phyloP scores from a whole-genome alignment of 2,329 filamentous ascomycete genomes.

The Nemania sp. region DNA sequence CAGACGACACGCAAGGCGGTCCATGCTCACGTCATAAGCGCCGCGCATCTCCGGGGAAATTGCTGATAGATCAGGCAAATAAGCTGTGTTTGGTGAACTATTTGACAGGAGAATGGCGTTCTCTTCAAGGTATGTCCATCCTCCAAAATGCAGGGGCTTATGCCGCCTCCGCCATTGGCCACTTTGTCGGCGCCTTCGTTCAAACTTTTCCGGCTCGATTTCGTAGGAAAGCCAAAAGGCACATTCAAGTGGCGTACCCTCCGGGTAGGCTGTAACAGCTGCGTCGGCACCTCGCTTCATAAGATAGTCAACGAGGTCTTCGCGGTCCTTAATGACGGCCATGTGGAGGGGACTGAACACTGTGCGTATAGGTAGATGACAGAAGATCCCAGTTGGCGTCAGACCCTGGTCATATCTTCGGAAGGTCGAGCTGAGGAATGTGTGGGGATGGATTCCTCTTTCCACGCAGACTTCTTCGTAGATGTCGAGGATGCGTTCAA shows the following conservation, averaged over 20 bases:
- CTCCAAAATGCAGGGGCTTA: too few relatives aligned
- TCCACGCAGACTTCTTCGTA: conserved; percentile 1
- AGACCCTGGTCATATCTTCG: too few relatives aligned
- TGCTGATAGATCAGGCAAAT: neutral
- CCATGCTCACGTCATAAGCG: neutral
- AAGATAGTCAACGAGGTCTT: neutral
- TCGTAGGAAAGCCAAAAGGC: too few relatives aligned
- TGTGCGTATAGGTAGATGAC: too few relatives aligned
- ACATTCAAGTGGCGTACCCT: too few relatives aligned
- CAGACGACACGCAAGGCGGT: neutral
- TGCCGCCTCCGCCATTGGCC: too few relatives aligned
- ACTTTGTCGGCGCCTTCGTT: too few relatives aligned
- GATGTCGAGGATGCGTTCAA: neutral
- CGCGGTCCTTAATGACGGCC: neutral
- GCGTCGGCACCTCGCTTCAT: conserved; percentile 3
- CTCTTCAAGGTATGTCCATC: neutral
- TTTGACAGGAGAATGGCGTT: neutral
- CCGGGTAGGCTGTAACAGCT: too few relatives aligned
- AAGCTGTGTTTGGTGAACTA: neutral
- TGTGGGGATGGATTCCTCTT: neutral
- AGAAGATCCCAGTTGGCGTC: neutral
- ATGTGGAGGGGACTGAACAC: neutral
- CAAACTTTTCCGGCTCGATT: too few relatives aligned
- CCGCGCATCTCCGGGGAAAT: neutral
- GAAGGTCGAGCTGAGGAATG: conserved; percentile 8